phyloP scores from a whole-genome alignment of 768 basidiomycete species.

The Hirschioporus abietinus region DNA sequence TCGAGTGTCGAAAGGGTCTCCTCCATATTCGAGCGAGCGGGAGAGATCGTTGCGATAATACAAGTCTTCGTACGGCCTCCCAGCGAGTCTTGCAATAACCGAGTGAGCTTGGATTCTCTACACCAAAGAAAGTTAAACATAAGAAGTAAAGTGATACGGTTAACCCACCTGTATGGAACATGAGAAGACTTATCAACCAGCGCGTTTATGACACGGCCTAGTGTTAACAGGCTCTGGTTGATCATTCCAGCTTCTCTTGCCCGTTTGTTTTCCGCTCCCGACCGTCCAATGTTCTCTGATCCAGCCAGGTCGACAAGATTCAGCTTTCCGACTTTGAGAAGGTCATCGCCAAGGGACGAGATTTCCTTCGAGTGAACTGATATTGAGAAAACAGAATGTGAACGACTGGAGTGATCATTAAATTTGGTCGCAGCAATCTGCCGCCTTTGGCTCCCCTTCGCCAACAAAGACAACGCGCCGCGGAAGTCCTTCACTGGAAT shows the following conservation, averaged over 20 bases:
- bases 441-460: slow-evolving; percentile 84
- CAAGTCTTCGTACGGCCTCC: slow-evolving; percentile 97
- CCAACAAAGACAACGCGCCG: slow-evolving; percentile 78
- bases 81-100: slow-evolving; percentile 96
- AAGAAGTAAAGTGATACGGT: slow-evolving; percentile 6
- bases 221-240: slow-evolving; percentile 93
- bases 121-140: slow-evolving; percentile 4
- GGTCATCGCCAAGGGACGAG: slow-evolving; percentile 72
- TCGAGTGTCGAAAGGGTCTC: slow-evolving; percentile 97
- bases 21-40: slow-evolving; percentile 89
- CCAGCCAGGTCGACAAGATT: slow-evolving; percentile 98
- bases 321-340: slow-evolving; percentile 89
- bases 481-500: slow-evolving; percentile 73
- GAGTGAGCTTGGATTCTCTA: slow-evolving; percentile 96
- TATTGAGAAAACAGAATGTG: slow-evolving; percentile 96
- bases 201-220: slow-evolving; percentile 94
- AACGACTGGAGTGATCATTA: slow-evolving; percentile 96
- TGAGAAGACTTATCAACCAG: slow-evolving; percentile 89
- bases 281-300: slow-evolving; percentile 94
- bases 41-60: slow-evolving; percentile 94
- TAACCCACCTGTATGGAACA: slow-evolving; percentile 82
- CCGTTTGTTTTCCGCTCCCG: slow-evolving; percentile 90
- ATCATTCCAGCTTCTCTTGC: slow-evolving; percentile 99
- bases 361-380: slow-evolving; percentile 90
- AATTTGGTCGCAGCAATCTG: slow-evolving; percentile 96